These are phyloP conservation scores for Mortierella sp. DNA, from an alignment of 371 early-diverging fungal genomes.

Conservation along the genomic window DNA sequence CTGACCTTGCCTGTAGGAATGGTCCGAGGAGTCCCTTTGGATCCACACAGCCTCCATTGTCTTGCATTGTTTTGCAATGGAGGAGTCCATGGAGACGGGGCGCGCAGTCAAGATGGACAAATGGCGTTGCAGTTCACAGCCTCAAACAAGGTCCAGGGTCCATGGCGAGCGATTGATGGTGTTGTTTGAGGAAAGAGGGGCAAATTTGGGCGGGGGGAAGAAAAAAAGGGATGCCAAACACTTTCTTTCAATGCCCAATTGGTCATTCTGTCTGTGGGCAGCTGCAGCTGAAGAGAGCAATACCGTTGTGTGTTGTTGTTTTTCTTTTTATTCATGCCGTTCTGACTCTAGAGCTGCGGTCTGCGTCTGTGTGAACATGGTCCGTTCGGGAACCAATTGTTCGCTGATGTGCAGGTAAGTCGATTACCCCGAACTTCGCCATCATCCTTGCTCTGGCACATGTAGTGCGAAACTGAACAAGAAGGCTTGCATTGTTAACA, in stretches of 20 bases:
- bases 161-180: no score
- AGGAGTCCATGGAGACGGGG: no score
- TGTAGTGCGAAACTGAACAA: no score
- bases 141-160: no score
- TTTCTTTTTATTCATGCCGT: neutral
- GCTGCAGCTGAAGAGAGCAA: conserved; percentile 3
- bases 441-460: neutral
- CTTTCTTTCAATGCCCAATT: neutral
- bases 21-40: no score
- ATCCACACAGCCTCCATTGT: conserved; percentile 6
- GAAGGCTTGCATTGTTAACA: no score
- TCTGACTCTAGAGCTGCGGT: neutral
- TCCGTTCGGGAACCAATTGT: neutral
- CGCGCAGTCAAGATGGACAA: no score
- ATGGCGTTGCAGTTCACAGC: no score
- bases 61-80: neutral
- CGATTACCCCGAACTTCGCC: neutral
- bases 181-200: no score
- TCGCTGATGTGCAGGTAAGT: neutral
- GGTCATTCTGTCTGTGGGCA: conserved; percentile 7
- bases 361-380: conserved; percentile 1
- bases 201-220: no score
- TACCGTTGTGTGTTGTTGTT: neutral
- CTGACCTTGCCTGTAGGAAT: no score
- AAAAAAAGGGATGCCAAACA: neutral